phyloP scores from a whole-genome alignment of 257 asterid species.

The Forsythia viridissima region DNA sequence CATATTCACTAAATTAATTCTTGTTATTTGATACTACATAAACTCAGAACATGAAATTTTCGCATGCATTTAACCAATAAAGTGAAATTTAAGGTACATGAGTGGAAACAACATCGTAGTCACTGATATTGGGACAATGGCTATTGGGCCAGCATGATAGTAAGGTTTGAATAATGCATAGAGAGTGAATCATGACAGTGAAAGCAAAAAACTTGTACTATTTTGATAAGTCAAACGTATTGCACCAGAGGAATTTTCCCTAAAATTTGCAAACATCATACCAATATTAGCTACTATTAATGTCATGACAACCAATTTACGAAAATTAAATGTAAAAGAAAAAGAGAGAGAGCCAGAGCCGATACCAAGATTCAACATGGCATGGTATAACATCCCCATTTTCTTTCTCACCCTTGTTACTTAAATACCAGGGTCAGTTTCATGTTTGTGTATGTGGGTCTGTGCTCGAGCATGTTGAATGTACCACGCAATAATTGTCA shows the following conservation, averaged over 20 bases:
- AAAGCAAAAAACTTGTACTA: not conserved
- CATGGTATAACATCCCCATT: not conserved
- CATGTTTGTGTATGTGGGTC: not conserved
- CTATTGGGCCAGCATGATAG: not conserved
- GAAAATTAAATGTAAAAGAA: not conserved
- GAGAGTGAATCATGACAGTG: not conserved
- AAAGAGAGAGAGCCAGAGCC: not conserved
- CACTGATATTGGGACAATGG: not conserved
- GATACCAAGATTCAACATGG: not conserved
- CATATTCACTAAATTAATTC: conserved; percentile 27
- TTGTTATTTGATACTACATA: conserved; percentile 12
- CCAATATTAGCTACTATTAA: not conserved
- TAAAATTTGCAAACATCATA: not conserved
- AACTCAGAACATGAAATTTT: not conserved
- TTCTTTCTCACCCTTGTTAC: not conserved
- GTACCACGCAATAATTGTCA: not conserved
- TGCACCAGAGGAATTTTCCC: not conserved
- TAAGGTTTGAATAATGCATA: not conserved
- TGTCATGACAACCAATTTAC: not conserved
- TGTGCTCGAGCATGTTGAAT: not conserved
- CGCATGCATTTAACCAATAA: conserved; percentile 5
- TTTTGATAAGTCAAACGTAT: not conserved
- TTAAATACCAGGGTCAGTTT: not conserved
- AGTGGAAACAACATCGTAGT: not conserved
- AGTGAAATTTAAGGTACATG: not conserved